A percentile compares a stretch with the other conserved stretches of the same genome.
Conservation (phyloP, 1,284 basidiomycete species). For the Grifola frondosa region DNA sequence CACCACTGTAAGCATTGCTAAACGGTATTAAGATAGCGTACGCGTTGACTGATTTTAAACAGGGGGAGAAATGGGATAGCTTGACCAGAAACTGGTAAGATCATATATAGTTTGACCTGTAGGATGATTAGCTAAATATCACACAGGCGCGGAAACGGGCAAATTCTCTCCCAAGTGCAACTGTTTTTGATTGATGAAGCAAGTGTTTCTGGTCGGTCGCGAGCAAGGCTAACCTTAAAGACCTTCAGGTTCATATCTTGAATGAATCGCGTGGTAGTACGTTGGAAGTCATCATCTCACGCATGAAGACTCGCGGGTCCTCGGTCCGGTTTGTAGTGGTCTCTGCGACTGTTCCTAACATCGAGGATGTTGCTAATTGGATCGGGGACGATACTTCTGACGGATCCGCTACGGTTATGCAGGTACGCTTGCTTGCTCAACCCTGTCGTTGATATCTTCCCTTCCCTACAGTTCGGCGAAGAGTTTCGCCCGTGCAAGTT, state of each 20-base stretch:
- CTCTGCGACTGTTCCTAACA: slow-evolving; percentile 94
- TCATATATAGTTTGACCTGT: not conserved
- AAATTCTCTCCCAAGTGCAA: slow-evolving; percentile 67
- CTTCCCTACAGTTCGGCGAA: slow-evolving; percentile 77
- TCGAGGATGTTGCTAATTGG: slow-evolving; percentile 88
- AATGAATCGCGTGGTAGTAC: slow-evolving; percentile 89
- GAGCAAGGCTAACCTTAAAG: not conserved
- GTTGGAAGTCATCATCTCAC: slow-evolving; percentile 88
- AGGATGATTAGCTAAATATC: not conserved
- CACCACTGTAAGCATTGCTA: slow-evolving; percentile 59
- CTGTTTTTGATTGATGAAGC: slow-evolving; percentile 93
- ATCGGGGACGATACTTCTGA: slow-evolving; percentile 55
- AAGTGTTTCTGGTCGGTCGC: slow-evolving; percentile 10
- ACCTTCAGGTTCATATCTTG: slow-evolving; percentile 81
- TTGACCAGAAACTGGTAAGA: slow-evolving; percentile 78
- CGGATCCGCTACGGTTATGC: slow-evolving; percentile 66
- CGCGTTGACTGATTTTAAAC: not conserved
- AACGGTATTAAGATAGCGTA: no score
- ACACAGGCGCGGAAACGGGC: slow-evolving; percentile 60
- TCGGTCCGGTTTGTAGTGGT: slow-evolving; percentile 83
- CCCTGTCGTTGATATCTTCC: not conserved
- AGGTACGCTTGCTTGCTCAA: slow-evolving; percentile 44
- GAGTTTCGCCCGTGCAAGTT: slow-evolving; percentile 87
- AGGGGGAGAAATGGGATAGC: slow-evolving; percentile 96
- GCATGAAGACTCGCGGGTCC: slow-evolving; percentile 82